Base-by-base conservation (phyloP, 352 stramenopile genomes). In the Thraustochytrium striatum region DNA sequence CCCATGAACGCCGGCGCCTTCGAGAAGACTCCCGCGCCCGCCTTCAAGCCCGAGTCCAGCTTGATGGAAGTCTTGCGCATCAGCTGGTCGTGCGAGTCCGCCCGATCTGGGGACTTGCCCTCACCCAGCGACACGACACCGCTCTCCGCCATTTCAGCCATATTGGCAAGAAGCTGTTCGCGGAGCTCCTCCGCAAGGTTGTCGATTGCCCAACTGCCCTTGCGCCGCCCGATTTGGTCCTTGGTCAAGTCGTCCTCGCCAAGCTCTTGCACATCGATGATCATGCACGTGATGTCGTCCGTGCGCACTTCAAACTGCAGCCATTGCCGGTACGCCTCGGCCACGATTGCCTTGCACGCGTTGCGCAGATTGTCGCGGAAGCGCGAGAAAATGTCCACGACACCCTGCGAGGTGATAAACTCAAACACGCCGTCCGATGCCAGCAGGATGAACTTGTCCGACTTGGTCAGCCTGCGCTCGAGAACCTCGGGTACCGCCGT, bases 201-300 rank as follows among this genome's bases (percentile, higher is more conserved):
- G 16, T 75, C 65, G 19, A 75, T 38, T 3, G 32, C 65, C 9
- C 25, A 58, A 32, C 65, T 75, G 8, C 65, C 65, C 11, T 75
- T 75, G 65, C 65, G 65, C 65, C 68, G 58, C 13, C 43, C 41
- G 41, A 61, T 30, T 38, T 75, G 41, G 11, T 75, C 21, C 16
- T 47, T 41, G 32, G 43, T 75, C 33, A 58, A 30, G 2, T 75
- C 7, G 44, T 39, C 41, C 32, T 52, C 8, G 72, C 52, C 53
- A 1, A 55, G 32, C 16, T 62, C 25, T 1, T 39, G 36, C 41
- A 61, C 83, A 52, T 92, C 86, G 78, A 97, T 93, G 72, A 93
- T 90, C 44, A 97, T 98, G 85, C 98, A 92, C 2, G 95, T 98
- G 78, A 99, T 99, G 83, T 99, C 96, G 85, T 99, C 96, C 25